Base-by-base conservation (phyloP, 2,329 filamentous ascomycete species). In the Falciphora oryzae region DNA sequence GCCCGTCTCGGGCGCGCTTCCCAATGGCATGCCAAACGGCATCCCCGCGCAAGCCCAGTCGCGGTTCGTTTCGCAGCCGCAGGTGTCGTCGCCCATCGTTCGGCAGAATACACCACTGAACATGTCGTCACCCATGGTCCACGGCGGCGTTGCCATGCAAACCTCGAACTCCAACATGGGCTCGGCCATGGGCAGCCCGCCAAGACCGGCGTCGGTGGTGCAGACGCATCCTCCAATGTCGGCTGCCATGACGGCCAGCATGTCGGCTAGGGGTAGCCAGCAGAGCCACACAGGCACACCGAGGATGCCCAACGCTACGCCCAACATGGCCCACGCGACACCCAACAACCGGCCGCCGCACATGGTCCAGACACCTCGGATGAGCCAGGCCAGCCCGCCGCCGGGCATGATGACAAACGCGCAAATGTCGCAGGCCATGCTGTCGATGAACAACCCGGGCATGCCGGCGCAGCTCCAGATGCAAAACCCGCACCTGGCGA, bases 281-380 rank as follows among this genome's bases (percentile, higher is more conserved):
- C 86, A 89, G 71, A 89, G 87, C 68, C 86, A 89, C 2, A 81
- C 84, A 3, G 83, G 82, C n/a, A 89, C 87, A 13, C 87, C 87
- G 31, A 81, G 85, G 16, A 84, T 89, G 76, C 83, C 82, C 7
- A 81, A 81, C 67, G 80, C 83, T 18, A 89, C 87, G 1, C 87
- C 87, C 2, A 86, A 84, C 66, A 83, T 88, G 73, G 70, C 77
- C 16, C 84, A 87, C 65, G 81, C 80, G 32, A 89, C 87, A 0
- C 87, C 87, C 0, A 82, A 87, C 76, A 84, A 65, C 75, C 80
- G 71, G 74, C 82, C 71, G 14, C 73, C 73, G 65, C 70, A 71
- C 50, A 81, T 83, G 70, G 75, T 78, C 14, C 79, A 62, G 60
- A 62, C 60, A 27, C 60, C 60, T 29, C 60, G 60, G 27, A 63